Evolutionary conservation across 73 alveolate species (phyloP).

Genomic region (Symbiodinium natans): DNA sequence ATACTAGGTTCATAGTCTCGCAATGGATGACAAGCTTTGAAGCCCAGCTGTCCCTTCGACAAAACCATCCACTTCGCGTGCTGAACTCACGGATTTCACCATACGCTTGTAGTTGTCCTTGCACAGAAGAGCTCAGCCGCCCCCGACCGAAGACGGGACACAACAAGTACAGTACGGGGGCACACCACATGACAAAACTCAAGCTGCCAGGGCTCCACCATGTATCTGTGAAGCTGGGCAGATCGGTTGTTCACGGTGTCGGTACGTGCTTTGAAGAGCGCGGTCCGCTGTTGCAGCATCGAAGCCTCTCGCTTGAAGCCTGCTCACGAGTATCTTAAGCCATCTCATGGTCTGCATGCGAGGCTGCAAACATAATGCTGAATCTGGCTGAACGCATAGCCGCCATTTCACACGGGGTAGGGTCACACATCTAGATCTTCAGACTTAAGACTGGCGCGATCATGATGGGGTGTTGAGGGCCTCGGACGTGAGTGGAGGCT

Average conservation of each 20-base stretch:
- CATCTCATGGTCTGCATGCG: not conserved
- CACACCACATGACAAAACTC: no score
- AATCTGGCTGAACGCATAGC: no score
- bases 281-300: conserved; percentile 69
- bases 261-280: conserved; percentile 38
- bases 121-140: not conserved
- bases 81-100: conserved; percentile 58
- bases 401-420: no score
- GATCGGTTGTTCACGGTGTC: conserved; percentile 26
- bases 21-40: no score
- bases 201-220: conserved; percentile 21
- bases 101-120: conserved; percentile 38
- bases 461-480: not conserved
- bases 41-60: not conserved
- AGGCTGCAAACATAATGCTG: no score
- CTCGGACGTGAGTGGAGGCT: conserved; percentile 56
- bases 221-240: conserved; percentile 22
- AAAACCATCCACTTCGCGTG: conserved; percentile 29
- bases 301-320: conserved; percentile 54
- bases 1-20: no score
- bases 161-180: no score
- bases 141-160: not conserved
- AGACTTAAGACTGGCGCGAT: not conserved
- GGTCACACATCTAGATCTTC: not conserved
- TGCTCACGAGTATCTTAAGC: not conserved